Evolutionary conservation across 2,329 filamentous ascomycete species (phyloP), one percentile per base, ranked within the genome.

Genomic region (Plectosphaerella cucumerina): DNA sequence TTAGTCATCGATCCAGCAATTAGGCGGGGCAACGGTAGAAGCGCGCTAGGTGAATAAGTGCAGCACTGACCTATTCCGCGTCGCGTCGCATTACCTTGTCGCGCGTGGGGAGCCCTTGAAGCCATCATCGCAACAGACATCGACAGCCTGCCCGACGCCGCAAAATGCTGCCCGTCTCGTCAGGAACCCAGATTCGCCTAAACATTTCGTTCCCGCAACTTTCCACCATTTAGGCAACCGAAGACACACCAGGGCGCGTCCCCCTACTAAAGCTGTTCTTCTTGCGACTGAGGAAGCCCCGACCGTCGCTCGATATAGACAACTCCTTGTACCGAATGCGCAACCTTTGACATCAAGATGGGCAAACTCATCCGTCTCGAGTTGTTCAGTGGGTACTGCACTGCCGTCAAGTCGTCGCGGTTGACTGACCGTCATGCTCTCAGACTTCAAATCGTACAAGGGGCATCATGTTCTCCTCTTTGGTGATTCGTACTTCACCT

Each of bases 371-470:
- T 96, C 64, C 87, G 91, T 56, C 84, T 99, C 48, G 93, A 97
- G 78, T 80, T 99, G 56, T 96, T 88, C 75, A 97, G 90, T 94
- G 6, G 35, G 14, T 49, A 23, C 12, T 44, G n/a, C 17, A 11
- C 34, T 12, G 20, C 11, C 26, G 21, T 17, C 12, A 4, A 11
- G 15, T 39, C 21, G 14, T 22, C n/a, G n/a, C n/a, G 31, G 20
- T 11, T 23, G 6, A 5, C 26, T 31, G 12, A 31, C 26, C 26
- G 12, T 11, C 26, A 8, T 31, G 26, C 9, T 8, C 26, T 11
- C 26, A 31, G 89, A 99, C 76, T 99, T 99, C 84, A 99, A 99
- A 76, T 97, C 94, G 62, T 99, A 99, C 77, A 96, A 96, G 71
- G 94, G 92, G 52, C 92, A 97, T 63, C 94, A 99, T 74, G 86